Evolutionary conservation across 2,329 filamentous ascomycete species (phyloP).

Genomic region (Neophaeococcomyces aloes): DNA sequence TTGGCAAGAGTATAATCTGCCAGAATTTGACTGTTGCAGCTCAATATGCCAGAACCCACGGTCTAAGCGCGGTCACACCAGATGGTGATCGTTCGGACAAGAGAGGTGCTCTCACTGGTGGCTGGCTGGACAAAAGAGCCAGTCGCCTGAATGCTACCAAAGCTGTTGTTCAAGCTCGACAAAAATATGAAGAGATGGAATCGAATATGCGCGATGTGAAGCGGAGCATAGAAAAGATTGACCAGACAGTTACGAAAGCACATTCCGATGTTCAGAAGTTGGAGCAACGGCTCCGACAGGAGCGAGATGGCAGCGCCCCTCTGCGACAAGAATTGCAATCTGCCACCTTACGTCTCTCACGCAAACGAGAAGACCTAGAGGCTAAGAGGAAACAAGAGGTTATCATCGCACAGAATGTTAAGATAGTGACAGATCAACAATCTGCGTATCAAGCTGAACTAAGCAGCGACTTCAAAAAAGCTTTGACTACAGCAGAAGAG

Average conservation of each 20-base stretch:
- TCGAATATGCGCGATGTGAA: constrained; percentile 56
- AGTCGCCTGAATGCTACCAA: constrained; percentile 81
- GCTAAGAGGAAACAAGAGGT: constrained; percentile 54
- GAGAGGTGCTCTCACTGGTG: constrained; percentile 88
- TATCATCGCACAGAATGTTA: constrained; percentile 63
- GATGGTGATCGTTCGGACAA: constrained; percentile 94
- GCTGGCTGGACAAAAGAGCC: constrained; percentile 75
- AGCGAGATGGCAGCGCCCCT: constrained; percentile 73
- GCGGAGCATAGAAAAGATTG: constrained; percentile 61
- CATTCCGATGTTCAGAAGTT: constrained; percentile 73
- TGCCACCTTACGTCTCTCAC: constrained; percentile 65
- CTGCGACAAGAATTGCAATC: constrained; percentile 64
- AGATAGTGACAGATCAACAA: constrained; percentile 64
- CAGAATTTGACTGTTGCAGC: constrained; percentile 77
- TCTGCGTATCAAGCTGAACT: constrained; percentile 70
- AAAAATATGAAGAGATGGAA: constrained; percentile 59
- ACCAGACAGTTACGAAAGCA: constrained; percentile 82
- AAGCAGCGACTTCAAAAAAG: constrained; percentile 82
- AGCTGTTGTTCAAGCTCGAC: constrained; percentile 61
- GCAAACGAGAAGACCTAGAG: constrained; percentile 62
- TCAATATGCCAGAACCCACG: constrained; percentile 85
- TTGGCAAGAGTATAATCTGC: constrained; percentile 89
- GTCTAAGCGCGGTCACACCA: constrained; percentile 83
- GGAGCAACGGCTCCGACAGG: constrained; percentile 64
- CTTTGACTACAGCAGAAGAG: constrained; percentile 73